A percentile compares a stretch with the other conserved stretches of the same genome.
Conservation (phyloP, 2,329 filamentous ascomycete genomes). For the Chaetomiaceae sp. region DNA sequence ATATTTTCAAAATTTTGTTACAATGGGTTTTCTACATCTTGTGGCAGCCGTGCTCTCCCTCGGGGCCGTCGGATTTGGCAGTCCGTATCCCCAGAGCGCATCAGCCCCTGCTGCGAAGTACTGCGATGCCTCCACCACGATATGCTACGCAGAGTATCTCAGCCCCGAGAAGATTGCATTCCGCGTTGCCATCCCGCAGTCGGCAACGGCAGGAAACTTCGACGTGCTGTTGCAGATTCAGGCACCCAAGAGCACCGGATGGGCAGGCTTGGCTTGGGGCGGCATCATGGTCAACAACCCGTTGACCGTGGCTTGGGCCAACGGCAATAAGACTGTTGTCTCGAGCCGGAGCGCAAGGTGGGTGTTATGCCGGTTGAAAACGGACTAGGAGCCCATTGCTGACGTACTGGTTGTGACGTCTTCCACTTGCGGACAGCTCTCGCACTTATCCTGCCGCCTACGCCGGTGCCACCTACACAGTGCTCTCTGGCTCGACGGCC, state of each 20-base stretch:
- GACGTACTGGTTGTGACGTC: too few species aligned
- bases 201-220: conserved; percentile 28
- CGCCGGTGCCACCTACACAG: conserved; percentile 29
- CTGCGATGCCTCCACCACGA: conserved; percentile 25
- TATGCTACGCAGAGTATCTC: conserved; percentile 29
- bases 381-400: too few species aligned
- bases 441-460: conserved; percentile 32
- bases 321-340: conserved; percentile 31
- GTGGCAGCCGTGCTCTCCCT: conserved; percentile 18
- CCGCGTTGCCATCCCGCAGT: conserved; percentile 29
- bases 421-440: conserved; percentile 10
- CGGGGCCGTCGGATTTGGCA: conserved; percentile 10
- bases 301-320: conserved; percentile 35
- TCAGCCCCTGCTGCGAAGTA: conserved; percentile 22
- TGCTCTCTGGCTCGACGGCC: conserved; percentile 30
- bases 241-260: conserved; percentile 35
- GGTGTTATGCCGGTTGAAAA: too few species aligned
- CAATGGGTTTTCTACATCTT: conserved; percentile 24
- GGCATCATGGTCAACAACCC: conserved; percentile 39
- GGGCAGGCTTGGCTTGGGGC: conserved; percentile 37
- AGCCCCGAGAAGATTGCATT: conserved; percentile 23
- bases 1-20: neutral
- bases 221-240: conserved; percentile 35
- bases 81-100: conserved; percentile 17
- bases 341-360: conserved; percentile 35